Evolutionary conservation across 192 early-diverging fungal genomes (phyloP).

Genomic region (Backusella psychrophila): DNA sequence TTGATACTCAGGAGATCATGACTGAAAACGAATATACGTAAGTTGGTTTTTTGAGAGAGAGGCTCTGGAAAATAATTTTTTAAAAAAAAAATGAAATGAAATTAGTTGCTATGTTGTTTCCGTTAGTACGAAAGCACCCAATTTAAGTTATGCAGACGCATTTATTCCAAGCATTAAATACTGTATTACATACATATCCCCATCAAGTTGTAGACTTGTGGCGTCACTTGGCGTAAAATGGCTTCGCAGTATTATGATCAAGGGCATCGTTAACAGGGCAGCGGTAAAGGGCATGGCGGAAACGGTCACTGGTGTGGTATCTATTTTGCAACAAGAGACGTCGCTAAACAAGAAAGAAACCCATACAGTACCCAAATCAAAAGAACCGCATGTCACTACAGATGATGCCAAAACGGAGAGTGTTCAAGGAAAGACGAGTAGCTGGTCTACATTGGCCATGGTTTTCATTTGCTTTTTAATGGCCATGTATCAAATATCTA

Average conservation of each 20-base stretch:
- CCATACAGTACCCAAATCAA: neutral
- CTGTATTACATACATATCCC: conserved; percentile 65
- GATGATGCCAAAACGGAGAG: neutral
- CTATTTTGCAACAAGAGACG: conserved; percentile 46
- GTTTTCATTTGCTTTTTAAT: neutral
- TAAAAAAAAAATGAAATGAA: neutral
- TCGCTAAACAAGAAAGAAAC: conserved; percentile 2
- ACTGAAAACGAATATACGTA: conserved; percentile 57
- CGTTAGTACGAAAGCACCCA: conserved; percentile 45
- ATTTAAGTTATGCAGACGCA: conserved; percentile 67
- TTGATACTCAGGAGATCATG: conserved; percentile 52
- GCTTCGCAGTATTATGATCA: conserved; percentile 69
- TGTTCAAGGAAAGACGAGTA: too few relatives aligned
- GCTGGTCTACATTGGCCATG: neutral
- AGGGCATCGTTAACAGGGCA: conserved; percentile 60
- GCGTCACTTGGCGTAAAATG: conserved; percentile 62
- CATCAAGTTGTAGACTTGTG: conserved; percentile 48
- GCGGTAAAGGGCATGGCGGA: conserved; percentile 58
- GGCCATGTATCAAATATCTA: conserved; percentile 2
- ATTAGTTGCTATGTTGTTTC: conserved; percentile 47
- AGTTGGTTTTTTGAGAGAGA: conserved; percentile 22
- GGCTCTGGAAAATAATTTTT: neutral
- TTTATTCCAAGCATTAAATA: conserved; percentile 61
- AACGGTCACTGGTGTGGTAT: conserved; percentile 41
- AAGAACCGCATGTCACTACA: neutral